These are phyloP conservation scores for Chrysoporthe deuterocubensis DNA, from an alignment of 2,329 filamentous ascomycete genomes.

Conservation along the genomic window DNA sequence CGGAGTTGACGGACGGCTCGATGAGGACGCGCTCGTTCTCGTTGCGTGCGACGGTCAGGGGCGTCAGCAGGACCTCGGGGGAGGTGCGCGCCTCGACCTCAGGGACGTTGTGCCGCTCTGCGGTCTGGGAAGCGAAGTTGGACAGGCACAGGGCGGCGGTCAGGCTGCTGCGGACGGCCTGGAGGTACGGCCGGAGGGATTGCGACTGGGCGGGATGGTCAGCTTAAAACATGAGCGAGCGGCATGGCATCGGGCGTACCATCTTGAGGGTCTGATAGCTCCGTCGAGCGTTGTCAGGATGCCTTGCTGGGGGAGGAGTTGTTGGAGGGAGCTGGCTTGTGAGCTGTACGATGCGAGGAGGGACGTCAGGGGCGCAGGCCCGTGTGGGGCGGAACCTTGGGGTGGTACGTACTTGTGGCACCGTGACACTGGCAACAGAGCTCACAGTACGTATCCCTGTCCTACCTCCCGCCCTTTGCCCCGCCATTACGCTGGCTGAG, in stretches of 20 bases:
- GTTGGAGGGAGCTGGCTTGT: conserved; percentile 18
- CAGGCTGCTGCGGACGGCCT: conserved; percentile 92
- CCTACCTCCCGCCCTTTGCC: conserved; percentile 12
- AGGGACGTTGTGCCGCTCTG: conserved; percentile 96
- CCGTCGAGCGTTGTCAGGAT: conserved; percentile 20
- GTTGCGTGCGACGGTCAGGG: conserved; percentile 88
- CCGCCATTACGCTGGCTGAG: conserved; percentile 23
- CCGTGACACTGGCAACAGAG: not conserved
- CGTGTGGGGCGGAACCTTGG: conserved; percentile 12
- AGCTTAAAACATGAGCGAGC: conserved; percentile 27
- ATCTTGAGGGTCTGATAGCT: conserved; percentile 19
- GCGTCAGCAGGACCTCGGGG: conserved; percentile 91
- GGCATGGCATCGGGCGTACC: not conserved
- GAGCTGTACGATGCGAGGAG: conserved; percentile 15
- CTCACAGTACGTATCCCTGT: conserved; percentile 3
- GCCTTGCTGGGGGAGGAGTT: conserved; percentile 19
- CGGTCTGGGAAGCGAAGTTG: conserved; percentile 96
- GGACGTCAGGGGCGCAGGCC: conserved; percentile 18
- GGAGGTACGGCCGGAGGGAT: conserved; percentile 94
- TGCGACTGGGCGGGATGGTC: conserved; percentile 67
- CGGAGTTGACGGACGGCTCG: conserved; percentile 95
- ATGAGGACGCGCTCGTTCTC: conserved; percentile 97
- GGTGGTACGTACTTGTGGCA: conserved; percentile 21
- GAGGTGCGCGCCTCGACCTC: conserved; percentile 94
- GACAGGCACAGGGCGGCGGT: conserved; percentile 91